Conservation (phyloP, 345 rosid genomes). For the Trapa bicornis region DNA sequence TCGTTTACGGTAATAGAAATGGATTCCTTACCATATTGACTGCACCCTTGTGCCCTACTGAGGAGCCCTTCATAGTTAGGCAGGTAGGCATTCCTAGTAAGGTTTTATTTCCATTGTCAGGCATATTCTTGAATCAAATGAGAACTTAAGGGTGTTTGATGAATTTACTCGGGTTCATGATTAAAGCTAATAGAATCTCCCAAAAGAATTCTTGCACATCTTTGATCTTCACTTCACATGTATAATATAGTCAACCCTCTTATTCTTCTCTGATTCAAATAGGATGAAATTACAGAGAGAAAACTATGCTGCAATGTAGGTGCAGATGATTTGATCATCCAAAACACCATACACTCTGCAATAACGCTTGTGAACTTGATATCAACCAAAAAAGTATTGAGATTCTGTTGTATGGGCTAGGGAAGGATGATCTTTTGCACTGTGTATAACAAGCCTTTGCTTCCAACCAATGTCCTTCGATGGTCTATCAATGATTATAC, state of each 20-base stretch:
- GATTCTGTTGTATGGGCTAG: background rate
- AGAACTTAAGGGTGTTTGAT: background rate
- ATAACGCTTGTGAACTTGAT: background rate
- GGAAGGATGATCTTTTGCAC: background rate
- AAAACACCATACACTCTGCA: background rate
- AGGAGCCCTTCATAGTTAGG: conserved; percentile 88
- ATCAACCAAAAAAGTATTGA: background rate
- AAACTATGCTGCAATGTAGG: background rate
- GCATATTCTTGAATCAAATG: background rate
- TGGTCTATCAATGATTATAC: background rate
- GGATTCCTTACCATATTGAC: conserved; percentile 71
- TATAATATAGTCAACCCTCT: background rate
- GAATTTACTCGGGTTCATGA: background rate
- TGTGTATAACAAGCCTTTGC: background rate
- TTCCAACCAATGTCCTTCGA: background rate
- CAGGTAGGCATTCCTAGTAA: conserved; percentile 47
- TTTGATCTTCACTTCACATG: too few species aligned
- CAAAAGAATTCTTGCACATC: background rate
- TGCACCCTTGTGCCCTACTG: conserved; percentile 60
- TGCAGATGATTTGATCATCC: background rate
- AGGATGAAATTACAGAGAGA: background rate
- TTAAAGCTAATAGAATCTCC: background rate
- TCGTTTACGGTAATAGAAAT: conserved; percentile 77
- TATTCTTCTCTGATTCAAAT: background rate
- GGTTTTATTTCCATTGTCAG: background rate